Evolutionary conservation across 2,329 filamentous ascomycete genomes (phyloP).

Genomic region (Sporothrix humicola): DNA sequence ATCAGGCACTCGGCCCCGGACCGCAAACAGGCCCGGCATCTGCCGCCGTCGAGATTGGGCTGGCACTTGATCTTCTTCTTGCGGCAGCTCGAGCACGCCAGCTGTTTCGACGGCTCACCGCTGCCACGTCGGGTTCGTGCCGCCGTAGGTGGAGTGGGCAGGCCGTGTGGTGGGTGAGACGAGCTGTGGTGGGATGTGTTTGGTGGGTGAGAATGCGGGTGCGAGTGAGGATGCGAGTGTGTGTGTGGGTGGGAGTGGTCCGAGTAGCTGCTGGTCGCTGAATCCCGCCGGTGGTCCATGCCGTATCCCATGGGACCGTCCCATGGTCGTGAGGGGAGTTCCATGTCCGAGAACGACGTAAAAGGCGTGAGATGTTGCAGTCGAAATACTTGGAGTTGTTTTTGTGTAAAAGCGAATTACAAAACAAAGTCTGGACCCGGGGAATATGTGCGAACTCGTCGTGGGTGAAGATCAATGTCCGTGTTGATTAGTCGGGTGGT

Average conservation of each 20-base stretch:
- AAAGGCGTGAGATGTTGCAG: not conserved
- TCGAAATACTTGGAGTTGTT: not conserved
- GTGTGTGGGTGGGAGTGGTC: not conserved
- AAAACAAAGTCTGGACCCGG: too few relatives aligned
- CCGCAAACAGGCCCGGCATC: constrained; percentile 23
- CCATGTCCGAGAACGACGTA: not conserved
- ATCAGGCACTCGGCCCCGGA: constrained; percentile 24
- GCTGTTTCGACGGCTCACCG: constrained; percentile 31
- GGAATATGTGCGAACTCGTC: not conserved
- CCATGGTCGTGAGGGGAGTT: constrained; percentile 1
- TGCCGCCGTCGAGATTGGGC: not conserved
- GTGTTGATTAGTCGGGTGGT: not conserved
- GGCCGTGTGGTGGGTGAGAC: not conserved
- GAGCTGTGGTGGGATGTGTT: too few relatives aligned
- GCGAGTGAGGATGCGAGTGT: not conserved
- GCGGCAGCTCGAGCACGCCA: constrained; percentile 24
- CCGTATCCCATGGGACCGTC: not conserved
- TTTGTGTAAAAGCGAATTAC: not conserved
- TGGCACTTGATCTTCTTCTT: constrained; percentile 32
- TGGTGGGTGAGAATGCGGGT: not conserved
- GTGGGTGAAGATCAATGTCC: too few relatives aligned
- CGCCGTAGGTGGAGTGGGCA: not conserved
- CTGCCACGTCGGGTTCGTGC: constrained; percentile 12
- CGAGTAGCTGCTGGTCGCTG: not conserved
- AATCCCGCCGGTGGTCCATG: constrained; percentile 8